A percentile compares a stretch with the other conserved stretches of the same genome.
Evolutionary conservation across 805 yeast species (phyloP).

Genomic region (Candida xyloterini): DNA sequence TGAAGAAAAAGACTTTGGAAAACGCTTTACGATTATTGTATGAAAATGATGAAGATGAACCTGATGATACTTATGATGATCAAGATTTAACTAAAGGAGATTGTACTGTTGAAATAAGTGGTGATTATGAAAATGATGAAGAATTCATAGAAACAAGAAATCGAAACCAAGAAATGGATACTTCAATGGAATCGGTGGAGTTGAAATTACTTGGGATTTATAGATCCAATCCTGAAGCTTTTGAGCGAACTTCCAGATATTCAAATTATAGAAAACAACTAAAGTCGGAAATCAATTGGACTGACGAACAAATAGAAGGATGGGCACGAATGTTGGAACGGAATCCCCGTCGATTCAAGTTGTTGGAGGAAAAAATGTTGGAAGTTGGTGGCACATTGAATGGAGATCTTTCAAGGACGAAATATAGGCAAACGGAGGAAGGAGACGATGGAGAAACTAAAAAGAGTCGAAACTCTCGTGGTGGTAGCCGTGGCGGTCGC

Average conservation of each 20-base stretch:
- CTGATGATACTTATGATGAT: slow-evolving; percentile 74
- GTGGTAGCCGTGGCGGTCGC: slow-evolving; percentile 57
- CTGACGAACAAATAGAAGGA: slow-evolving; percentile 90
- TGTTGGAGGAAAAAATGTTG: slow-evolving; percentile 60
- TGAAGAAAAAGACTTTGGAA: slow-evolving; percentile 55
- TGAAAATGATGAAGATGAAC: slow-evolving; percentile 79
- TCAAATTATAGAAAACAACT: slow-evolving; percentile 49
- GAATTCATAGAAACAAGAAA: slow-evolving; percentile 16
- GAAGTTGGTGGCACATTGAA: slow-evolving; percentile 37
- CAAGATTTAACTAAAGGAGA: slow-evolving; percentile 39
- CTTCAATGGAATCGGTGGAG: slow-evolving; percentile 47
- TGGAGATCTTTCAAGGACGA: slow-evolving; percentile 10
- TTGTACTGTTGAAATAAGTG: slow-evolving; percentile 20
- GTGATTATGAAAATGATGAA: slow-evolving; percentile 32
- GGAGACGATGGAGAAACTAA: background rate
- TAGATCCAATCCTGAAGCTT: slow-evolving; percentile 47
- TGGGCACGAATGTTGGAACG: slow-evolving; percentile 79
- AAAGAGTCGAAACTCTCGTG: slow-evolving; percentile 34
- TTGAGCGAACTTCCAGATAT: slow-evolving; percentile 46
- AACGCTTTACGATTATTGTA: slow-evolving; percentile 60
- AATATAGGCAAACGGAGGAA: slow-evolving; percentile 8
- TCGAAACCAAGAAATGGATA: slow-evolving; percentile 16
- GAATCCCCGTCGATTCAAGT: slow-evolving; percentile 58
- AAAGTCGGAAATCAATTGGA: slow-evolving; percentile 58
- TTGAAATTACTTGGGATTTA: slow-evolving; percentile 53